phyloP scores from a whole-genome alignment of 75 land plant genomes.

The Picea sitchensis region DNA sequence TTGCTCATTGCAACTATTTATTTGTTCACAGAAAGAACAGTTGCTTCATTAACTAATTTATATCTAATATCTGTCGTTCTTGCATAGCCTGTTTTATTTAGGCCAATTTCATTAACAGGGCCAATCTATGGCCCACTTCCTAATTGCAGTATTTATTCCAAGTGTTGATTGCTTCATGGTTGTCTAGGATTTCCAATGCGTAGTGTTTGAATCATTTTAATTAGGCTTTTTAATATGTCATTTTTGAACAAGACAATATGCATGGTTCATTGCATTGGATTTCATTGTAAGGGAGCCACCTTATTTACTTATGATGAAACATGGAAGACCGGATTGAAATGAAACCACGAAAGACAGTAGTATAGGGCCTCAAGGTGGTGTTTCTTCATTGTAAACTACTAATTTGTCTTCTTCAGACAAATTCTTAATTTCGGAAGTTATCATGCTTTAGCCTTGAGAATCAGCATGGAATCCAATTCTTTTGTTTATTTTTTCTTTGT shows the following conservation, averaged over 20 bases:
- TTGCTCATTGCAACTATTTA: not conserved
- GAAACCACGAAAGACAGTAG: not conserved
- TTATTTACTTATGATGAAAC: not conserved
- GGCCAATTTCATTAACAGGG: not conserved
- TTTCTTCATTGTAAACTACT: not conserved
- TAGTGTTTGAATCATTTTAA: not conserved
- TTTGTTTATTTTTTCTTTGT: not conserved
- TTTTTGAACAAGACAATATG: not conserved
- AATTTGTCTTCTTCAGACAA: not conserved
- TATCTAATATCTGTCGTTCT: not conserved
- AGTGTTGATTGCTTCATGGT: not conserved
- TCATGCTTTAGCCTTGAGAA: not conserved
- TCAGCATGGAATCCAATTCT: not conserved
- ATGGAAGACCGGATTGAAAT: not conserved
- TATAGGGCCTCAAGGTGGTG: too few species aligned
- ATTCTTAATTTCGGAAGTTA: not conserved
- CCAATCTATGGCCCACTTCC: not conserved
- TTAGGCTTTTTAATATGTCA: not conserved
- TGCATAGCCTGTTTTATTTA: not conserved
- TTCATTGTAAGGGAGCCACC: not conserved
- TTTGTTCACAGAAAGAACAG: not conserved
- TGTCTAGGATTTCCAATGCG: not conserved
- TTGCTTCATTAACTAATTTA: not conserved
- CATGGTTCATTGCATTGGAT: not conserved
- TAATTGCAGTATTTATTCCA: not conserved